Conservation (phyloP, 176 grass and related monocot genomes). For the Triticum aestivum region DNA sequence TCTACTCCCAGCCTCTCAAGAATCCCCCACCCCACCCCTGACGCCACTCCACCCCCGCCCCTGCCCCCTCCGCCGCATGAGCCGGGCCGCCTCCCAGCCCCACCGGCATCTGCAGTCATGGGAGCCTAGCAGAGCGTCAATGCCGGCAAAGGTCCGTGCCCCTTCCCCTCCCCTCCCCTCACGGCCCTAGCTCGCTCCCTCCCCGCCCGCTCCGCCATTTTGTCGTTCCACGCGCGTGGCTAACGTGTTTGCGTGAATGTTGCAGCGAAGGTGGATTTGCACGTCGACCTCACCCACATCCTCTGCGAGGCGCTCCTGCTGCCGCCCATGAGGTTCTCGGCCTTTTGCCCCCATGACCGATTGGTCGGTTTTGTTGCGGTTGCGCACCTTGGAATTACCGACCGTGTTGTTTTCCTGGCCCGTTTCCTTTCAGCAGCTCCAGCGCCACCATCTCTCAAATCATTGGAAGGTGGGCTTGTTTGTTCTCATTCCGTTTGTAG, state of each 20-base stretch:
- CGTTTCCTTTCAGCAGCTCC: constrained; percentile 47
- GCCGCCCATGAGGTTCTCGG: constrained; percentile 63
- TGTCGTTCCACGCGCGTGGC: background rate
- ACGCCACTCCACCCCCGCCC: background rate
- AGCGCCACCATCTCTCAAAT: constrained; percentile 60
- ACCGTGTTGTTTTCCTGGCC: background rate
- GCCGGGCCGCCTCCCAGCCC: constrained; percentile 12
- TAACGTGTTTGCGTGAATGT: constrained; percentile 48
- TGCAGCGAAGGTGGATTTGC: constrained; percentile 84
- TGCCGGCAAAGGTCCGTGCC: constrained; percentile 74
- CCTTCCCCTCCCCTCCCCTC: background rate
- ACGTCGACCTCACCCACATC: constrained; percentile 81
- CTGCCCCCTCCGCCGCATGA: constrained; percentile 29
- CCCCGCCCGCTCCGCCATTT: background rate
- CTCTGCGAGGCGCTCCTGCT: constrained; percentile 68
- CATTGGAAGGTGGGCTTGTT: constrained; percentile 51
- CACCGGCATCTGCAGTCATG: constrained; percentile 48
- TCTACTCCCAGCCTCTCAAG: background rate
- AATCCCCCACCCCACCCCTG: background rate
- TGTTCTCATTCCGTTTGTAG: background rate
- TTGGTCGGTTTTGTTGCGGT: background rate
- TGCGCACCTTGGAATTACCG: background rate
- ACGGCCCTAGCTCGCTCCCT: background rate
- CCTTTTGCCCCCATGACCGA: background rate
- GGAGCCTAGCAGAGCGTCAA: constrained; percentile 97